Base-by-base conservation (phyloP, 2,329 filamentous ascomycete genomes). In the Xylaria digitata region DNA sequence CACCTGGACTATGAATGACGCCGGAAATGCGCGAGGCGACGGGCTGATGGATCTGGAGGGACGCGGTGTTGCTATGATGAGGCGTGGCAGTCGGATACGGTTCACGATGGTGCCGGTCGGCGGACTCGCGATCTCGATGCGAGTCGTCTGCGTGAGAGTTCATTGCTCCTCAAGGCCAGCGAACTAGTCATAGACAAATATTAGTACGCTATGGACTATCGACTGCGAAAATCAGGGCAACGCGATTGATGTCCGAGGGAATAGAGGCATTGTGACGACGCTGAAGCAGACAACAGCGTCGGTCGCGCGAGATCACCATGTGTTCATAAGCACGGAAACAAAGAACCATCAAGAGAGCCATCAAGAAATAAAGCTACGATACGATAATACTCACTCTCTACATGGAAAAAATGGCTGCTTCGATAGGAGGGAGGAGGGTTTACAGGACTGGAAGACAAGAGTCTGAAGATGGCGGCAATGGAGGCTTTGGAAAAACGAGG, bases 1-100 rank as follows among this genome's bases (percentile, higher is more conserved):
- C 95, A 72, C 96, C 95, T 1, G 95, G 95, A 52, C 94, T 96
- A 77, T 97, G 95, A 63, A 97, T 96, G 59, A 93, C 91, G 70
- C 90, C 91, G 64, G 91, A 82, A 69, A 93, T 84, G 80, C 94
- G 85, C 76, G 94, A 89, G 69, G 95, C 95, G 66, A 97, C 94
- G 5, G 95, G 95, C 79, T 98, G 95, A 80, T 98, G 95, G 74
- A 98, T 90, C 61, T 94, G 93, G 61, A 97, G 92, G 2, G 94
- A 93, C 64, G 91, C 93, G 45, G 92, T 90, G 76, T 92, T 94
- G 80, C 91, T 96, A 79, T 97, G 94, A 76, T 96, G 93, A 30
- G 91, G 89, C 67, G 92, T 87, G 57, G 79, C 77, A 21, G 72
- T 46, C 23, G 90, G 90, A 75, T 89, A 90, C 58, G 88, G 86